Evolutionary conservation across 1,139 yeast genomes (phyloP).

Genomic region (Blastobotrys arbuscula): DNA sequence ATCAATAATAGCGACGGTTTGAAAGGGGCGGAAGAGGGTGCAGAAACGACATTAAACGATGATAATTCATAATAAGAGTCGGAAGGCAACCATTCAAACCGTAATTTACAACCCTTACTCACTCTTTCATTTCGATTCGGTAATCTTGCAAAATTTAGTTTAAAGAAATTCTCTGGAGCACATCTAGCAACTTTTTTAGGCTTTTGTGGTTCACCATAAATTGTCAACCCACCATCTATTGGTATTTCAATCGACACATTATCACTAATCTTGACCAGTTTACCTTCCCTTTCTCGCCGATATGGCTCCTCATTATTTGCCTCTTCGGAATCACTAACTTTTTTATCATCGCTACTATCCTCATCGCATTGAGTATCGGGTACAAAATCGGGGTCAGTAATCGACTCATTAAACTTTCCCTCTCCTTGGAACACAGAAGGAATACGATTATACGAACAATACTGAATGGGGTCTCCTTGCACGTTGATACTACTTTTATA

Average conservation of each 20-base stretch:
- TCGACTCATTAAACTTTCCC: background rate
- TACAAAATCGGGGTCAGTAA: background rate
- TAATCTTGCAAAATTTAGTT: background rate
- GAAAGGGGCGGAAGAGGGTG: background rate
- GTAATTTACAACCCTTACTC: background rate
- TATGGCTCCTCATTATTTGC: background rate
- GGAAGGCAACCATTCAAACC: background rate
- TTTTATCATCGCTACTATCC: background rate
- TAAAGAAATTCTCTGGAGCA: too few relatives aligned
- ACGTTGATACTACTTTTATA: background rate
- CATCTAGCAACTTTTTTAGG: background rate
- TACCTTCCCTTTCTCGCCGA: background rate
- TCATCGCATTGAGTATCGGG: constrained; percentile 5
- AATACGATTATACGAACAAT: constrained; percentile 13
- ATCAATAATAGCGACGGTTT: background rate
- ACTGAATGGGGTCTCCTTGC: constrained; percentile 5
- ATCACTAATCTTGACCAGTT: background rate
- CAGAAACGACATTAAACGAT: background rate
- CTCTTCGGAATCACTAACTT: background rate
- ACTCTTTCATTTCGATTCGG: background rate
- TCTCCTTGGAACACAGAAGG: constrained; percentile 3
- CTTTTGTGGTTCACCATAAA: background rate
- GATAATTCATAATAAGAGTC: background rate
- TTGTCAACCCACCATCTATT: background rate
- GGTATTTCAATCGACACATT: constrained; percentile 2